Evolutionary conservation across 495 filamentous ascomycete genomes (phyloP).

Genomic region (Monascus purpureus): DNA sequence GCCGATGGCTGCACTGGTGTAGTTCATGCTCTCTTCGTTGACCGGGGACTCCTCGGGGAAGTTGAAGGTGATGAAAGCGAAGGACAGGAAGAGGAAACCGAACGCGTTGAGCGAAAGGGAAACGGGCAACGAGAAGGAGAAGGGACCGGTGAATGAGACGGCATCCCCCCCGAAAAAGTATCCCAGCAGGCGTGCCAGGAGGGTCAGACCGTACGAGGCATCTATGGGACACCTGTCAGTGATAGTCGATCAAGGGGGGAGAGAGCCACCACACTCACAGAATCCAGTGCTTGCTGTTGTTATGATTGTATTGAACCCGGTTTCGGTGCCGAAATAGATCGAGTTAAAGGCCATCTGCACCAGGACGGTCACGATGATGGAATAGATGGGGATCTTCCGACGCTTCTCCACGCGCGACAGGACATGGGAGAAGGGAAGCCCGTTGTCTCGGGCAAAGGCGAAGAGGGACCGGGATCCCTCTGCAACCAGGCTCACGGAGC

Average conservation of each 20-base stretch:
- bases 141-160: conserved; percentile 21
- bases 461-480: conserved; percentile 30
- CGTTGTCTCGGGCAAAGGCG: conserved; percentile 35
- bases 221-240: conserved; percentile 18
- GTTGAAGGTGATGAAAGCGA: conserved; percentile 43
- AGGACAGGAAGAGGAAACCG: conserved; percentile 39
- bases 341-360: conserved; percentile 42
- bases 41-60: conserved; percentile 39
- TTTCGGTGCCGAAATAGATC: conserved; percentile 44
- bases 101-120: conserved; percentile 35
- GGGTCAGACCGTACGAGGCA: conserved; percentile 43
- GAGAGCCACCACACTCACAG: conserved; percentile 21
- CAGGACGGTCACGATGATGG: conserved; percentile 30
- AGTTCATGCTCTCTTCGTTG: conserved; percentile 41
- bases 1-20: conserved; percentile 42
- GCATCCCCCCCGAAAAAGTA: conserved; percentile 27
- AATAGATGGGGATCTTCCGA: conserved; percentile 34
- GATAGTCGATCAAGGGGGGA: neutral
- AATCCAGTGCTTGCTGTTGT: conserved; percentile 44
- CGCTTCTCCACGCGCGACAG: conserved; percentile 27
- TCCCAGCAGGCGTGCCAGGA: conserved; percentile 36
- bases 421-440: conserved; percentile 30
- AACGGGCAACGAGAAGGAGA: conserved; percentile 18
- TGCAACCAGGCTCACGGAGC: conserved; percentile 27
- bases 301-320: conserved; percentile 43